phyloP scores from a whole-genome alignment of 768 basidiomycete species.

The Cystobasidium ongulense region DNA sequence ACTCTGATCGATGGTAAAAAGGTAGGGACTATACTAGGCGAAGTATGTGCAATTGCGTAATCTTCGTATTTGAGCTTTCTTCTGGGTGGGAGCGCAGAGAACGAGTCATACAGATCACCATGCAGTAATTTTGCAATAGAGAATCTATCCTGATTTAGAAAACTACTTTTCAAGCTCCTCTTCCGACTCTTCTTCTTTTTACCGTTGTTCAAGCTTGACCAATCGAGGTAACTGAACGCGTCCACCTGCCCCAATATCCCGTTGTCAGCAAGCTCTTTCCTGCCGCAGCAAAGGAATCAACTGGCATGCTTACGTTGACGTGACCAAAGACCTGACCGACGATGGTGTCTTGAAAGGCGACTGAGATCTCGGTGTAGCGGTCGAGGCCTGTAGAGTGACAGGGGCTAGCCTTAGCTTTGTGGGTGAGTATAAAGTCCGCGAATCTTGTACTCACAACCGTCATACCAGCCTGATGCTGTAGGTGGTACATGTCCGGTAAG shows the following conservation, averaged over 20 bases:
- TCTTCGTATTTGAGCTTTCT: conserved; percentile 55
- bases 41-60: conserved; percentile 69
- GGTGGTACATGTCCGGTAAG: conserved; percentile 74
- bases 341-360: conserved; percentile 78
- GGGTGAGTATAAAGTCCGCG: too few species aligned
- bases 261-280: conserved; percentile 32
- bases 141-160: neutral
- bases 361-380: conserved; percentile 50
- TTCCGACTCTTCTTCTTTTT: conserved; percentile 47
- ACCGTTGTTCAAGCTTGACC: conserved; percentile 42
- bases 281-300: conserved; percentile 1
- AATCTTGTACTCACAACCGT: conserved; percentile 16
- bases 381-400: conserved; percentile 13
- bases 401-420: too few species aligned
- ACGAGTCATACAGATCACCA: conserved; percentile 17
- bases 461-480: conserved; percentile 64
- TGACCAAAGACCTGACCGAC: conserved; percentile 66
- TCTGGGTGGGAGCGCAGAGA: conserved; percentile 22
- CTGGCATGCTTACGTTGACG: neutral
- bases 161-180: conserved; percentile 20
- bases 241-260: conserved; percentile 32
- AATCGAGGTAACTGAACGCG: conserved; percentile 30
- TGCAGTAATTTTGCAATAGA: conserved; percentile 4
- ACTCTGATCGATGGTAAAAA: conserved; percentile 73
- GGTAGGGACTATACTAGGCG: conserved; percentile 77